Evolutionary conservation across 805 yeast species (phyloP), one percentile per base, ranked within the genome.

Genomic region (Pichia ethanolica): DNA sequence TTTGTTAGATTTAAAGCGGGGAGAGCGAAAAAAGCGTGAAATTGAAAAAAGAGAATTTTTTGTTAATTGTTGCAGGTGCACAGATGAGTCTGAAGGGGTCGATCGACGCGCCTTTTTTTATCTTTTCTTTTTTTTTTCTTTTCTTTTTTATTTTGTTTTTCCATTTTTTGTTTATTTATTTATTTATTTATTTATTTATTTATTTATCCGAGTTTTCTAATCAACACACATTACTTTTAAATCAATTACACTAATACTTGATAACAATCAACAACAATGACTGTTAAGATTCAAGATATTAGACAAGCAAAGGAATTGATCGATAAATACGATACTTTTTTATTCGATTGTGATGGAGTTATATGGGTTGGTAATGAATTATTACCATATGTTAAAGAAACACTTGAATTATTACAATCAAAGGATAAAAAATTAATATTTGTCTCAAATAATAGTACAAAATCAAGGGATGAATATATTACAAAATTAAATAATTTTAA

Each of bases 261-360:
- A 20, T 20, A 20, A 20, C 20, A 30, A 30, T 30, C 32, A 39
- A 10, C 20, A 2, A 49, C 28, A 38, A 74, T 73, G 75, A 74
- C 87, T 8, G 57, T 60, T 1, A 81, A 84, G 58, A 64, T 86
- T 41, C 66, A 68, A 14, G 60, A 68, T 25, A 71, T 69, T 48
- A 71, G 70, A 25, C 76, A 76, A 35, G 85, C 78, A 5, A 67
- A 75, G 46, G 60, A 68, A 7, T 69, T 93, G 43, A 67, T 93
- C 9, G 77, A 75, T 55, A 62, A 73, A 46, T 86, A 84, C 64
- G 97, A 89, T 62, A 89, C 87, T 51, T 91, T 90, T 59, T 71
- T 93, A 56, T 93, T 93, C 64, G 99, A 93, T 62, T 93, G 99
- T 70, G 99, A 93, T 64, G 99, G 99, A 34, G 99, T 93, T 5